Base-by-base conservation (phyloP, 2,329 filamentous ascomycete genomes). In the Tolypocladium ovalisporum region DNA sequence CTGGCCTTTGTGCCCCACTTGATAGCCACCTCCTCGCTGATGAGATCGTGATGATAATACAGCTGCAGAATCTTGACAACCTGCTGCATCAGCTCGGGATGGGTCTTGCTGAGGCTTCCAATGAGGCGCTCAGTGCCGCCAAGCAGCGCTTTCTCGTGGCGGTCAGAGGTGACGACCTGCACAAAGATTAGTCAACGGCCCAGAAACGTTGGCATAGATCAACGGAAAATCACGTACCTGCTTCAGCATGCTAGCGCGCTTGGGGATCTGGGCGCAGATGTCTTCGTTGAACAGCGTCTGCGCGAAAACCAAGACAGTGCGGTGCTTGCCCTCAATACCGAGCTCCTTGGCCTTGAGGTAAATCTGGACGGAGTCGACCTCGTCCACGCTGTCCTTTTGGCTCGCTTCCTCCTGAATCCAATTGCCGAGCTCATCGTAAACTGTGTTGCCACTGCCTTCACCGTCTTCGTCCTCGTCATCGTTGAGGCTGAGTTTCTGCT, bases 291-390 rank as follows among this genome's bases (percentile, higher is more conserved):
- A 99, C 65, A 99, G 81, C 63, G 90, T 93, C 79, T 96, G 91
- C 54, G 92, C 90, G 51, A 99, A 85, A 59, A 99, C 92, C 58
- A 92, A 83, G 57, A 96, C 81, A 54, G 92, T 96, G 76, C 89
- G 91, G 80, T 97, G 89, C 84, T 97, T 99, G 76, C 75, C 75
- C 76, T 97, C 93, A 63, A 99, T 94, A 66, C 92, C 92, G 57
- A 97, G 80, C 67, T 97, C 94, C 78, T 96, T 94, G 63, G 93
- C 93, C 82, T 99, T 97, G 76, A 95, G 78, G 75, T 96, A 97
- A 71, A 99, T 90, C 42, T 92, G 87, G 63, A 97, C 82, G 68
- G 95, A 92, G 69, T 90, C 86, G 63, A 99, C 82, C 59, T 91
- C 86, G 75, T 85, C 80, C 66, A 96, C 80, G 65, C 85, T 80